Evolutionary conservation across 768 basidiomycete genomes (phyloP).

Genomic region (Collybia sordida): DNA sequence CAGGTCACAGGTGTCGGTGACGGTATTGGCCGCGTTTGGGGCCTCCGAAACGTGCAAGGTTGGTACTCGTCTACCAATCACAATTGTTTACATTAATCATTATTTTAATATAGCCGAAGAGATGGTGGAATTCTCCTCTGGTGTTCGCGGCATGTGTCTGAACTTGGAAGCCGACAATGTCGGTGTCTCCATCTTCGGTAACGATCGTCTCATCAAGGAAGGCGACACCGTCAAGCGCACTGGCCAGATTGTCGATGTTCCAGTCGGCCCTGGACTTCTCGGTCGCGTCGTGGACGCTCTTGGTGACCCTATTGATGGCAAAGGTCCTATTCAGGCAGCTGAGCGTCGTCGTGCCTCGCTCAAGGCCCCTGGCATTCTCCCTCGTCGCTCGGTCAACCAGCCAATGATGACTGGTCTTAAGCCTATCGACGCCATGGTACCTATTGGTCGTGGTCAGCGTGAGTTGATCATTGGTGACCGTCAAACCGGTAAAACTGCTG

Average conservation of each 20-base stretch:
- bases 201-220: conserved; percentile 98
- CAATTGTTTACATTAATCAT: conserved; percentile 3
- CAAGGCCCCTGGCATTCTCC: conserved; percentile 99
- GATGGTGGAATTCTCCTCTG: conserved; percentile 99
- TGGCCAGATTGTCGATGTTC: conserved; percentile 99
- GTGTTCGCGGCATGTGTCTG: conserved; percentile 99
- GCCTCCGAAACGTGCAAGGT: conserved; percentile 98
- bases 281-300: conserved; percentile 99
- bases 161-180: conserved; percentile 99
- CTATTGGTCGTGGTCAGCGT: conserved; percentile 99
- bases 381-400: conserved; percentile 99
- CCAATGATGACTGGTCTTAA: conserved; percentile 99
- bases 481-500: conserved; percentile 99
- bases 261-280: conserved; percentile 94
- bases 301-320: conserved; percentile 99
- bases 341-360: conserved; percentile 97
- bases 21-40: conserved; percentile 99
- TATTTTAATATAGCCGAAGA: conserved; percentile 74
- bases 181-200: conserved; percentile 99
- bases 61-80: conserved; percentile 6
- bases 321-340: conserved; percentile 91
- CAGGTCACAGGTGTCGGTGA: conserved; percentile 86
- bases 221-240: conserved; percentile 99
- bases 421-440: conserved; percentile 99
- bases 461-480: conserved; percentile 99